These are phyloP conservation scores for Neurospora sp. DNA, from an alignment of 2,329 filamentous ascomycete genomes.

Conservation along the genomic window DNA sequence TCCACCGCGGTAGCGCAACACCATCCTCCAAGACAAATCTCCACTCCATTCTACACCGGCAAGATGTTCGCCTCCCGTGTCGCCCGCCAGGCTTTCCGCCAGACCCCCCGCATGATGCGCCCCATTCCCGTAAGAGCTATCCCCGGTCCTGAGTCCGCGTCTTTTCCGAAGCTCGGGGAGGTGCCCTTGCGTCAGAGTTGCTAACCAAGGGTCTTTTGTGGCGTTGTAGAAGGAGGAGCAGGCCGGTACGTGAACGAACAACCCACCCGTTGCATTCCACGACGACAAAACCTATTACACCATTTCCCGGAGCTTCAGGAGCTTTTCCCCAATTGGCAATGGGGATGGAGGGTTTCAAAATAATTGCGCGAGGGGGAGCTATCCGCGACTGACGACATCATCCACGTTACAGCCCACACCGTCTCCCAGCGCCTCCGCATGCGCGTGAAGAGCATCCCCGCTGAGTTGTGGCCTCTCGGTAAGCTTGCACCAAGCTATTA, in stretches of 20 bases:
- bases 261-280: slow-evolving; percentile 7
- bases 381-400: slow-evolving; percentile 14
- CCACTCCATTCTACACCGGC: slow-evolving; percentile 21
- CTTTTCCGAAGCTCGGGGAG: slow-evolving; percentile 6
- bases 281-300: not conserved
- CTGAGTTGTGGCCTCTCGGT: slow-evolving; percentile 93
- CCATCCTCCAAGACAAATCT: slow-evolving; percentile 18
- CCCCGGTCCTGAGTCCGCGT: slow-evolving; percentile 8
- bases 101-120: slow-evolving; percentile 56
- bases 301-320: not conserved
- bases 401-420: slow-evolving; percentile 64
- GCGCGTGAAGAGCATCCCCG: slow-evolving; percentile 78
- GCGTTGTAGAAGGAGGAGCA: slow-evolving; percentile 53
- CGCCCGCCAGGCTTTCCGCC: slow-evolving; percentile 57
- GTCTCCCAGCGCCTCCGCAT: slow-evolving; percentile 83
- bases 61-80: slow-evolving; percentile 55
- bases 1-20: not conserved
- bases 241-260: slow-evolving; percentile 44
- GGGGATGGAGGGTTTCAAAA: not conserved
- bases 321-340: not conserved
- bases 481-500: slow-evolving; percentile 27
- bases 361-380: not conserved
- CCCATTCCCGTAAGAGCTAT: slow-evolving; percentile 60
- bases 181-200: slow-evolving; percentile 19
- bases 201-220: slow-evolving; percentile 21